Base-by-base conservation (phyloP, 2,329 filamentous ascomycete species). In the Trichoderma sp. region DNA sequence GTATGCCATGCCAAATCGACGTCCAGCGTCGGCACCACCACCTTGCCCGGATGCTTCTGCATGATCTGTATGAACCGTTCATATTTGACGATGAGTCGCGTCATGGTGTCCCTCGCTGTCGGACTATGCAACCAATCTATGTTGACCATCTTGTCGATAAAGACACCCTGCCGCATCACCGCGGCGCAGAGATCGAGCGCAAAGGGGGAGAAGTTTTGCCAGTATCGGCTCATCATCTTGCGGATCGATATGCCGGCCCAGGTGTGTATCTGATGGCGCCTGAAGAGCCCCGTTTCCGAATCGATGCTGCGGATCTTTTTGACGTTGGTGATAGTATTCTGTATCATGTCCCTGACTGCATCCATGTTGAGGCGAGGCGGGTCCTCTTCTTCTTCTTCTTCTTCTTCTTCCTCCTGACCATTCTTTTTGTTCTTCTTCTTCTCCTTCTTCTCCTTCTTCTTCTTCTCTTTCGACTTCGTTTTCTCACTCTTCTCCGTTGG, bases 1-100 rank as follows among this genome's bases (percentile, higher is more conserved):
- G 90, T 94, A 73, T 96, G 92, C 90, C 90, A 93, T 0, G 85
- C 89, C 0, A 93, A 78, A 72, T 93, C 90, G 5, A 93, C 82
- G 68, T 93, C 90, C 0, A 92, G 79, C 0, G 90, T 93, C 0
- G 90, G 90, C 0, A 93, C 90, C 0, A 81, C 84, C 15, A 84
- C 78, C 4, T 82, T 73, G 0, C 67, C 69, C 0, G 81, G 80
- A 50, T 85, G 70, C 0, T 72, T 67, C 1, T 75, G 74, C 74
- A 92, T 88, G 68, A 92, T 82, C 0, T 69, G 57, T 17, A 90
- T 78, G 75, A 91, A 93, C 3, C 88, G 83, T 3, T 76, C 55
- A 71, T 91, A 91, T 72, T 91, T 93, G 2, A 71, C 72, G 4
- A 91, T 78, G 0, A 92, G 79, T 0, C 90, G 83, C 0, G 73